Conservation (phyloP, 2,329 filamentous ascomycete genomes). For the Epichloe coenophiala region DNA sequence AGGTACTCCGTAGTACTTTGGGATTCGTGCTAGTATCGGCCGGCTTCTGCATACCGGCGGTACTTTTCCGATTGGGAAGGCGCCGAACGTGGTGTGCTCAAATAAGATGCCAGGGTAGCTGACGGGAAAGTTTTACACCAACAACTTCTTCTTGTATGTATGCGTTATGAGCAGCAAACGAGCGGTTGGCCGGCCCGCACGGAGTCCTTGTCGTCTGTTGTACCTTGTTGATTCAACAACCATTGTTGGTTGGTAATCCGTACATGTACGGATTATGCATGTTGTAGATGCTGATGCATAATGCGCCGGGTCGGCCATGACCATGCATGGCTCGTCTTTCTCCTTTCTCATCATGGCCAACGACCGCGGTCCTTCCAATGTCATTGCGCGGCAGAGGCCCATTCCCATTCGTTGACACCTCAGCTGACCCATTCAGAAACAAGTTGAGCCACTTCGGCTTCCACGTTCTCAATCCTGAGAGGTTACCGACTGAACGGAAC, state of each 20-base stretch:
- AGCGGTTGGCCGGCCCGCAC: too few relatives aligned
- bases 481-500: conserved; percentile 7
- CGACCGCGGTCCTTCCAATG: neutral
- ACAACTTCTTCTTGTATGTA: too few relatives aligned
- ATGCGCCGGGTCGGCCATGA: neutral
- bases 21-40: neutral
- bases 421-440: neutral
- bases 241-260: neutral
- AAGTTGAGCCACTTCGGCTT: neutral
- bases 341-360: neutral
- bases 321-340: neutral
- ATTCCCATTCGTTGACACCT: neutral
- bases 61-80: conserved; percentile 5
- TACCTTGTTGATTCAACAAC: neutral
- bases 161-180: too few relatives aligned
- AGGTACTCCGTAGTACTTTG: too few relatives aligned
- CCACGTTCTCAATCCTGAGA: conserved; percentile 1
- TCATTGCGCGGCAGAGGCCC: neutral
- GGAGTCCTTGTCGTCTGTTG: too few relatives aligned
- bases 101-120: too few relatives aligned
- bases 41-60: neutral
- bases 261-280: too few relatives aligned
- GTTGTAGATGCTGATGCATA: neutral
- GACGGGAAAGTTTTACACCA: too few relatives aligned
- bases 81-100: conserved; percentile 1